These are phyloP conservation scores for Metarhizium sp. DNA, from an alignment of 2,329 filamentous ascomycete genomes.

Conservation along the genomic window DNA sequence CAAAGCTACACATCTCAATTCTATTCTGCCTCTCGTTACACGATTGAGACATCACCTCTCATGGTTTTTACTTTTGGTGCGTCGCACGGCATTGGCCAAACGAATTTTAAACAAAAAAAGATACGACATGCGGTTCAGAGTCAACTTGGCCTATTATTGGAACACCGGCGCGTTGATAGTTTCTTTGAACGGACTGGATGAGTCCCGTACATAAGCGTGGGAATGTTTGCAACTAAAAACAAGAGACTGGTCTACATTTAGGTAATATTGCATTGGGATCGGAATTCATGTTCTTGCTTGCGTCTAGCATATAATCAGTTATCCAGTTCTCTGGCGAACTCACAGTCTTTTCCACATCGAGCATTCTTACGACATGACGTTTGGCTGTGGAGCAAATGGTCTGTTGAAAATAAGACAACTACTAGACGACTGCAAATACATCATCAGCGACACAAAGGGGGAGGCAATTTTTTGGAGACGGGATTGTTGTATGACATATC, in stretches of 20 bases:
- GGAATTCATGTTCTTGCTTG: constrained; percentile 17
- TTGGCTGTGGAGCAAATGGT: not conserved
- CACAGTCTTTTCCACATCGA: not conserved
- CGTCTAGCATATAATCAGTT: constrained; percentile 22
- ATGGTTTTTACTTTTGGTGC: constrained; percentile 10
- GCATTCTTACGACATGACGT: not conserved
- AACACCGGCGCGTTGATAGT: constrained; percentile 16
- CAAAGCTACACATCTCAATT: not conserved
- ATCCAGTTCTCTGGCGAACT: constrained; percentile 7
- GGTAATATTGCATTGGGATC: constrained; percentile 40
- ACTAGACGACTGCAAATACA: not conserved
- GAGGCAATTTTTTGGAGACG: not conserved
- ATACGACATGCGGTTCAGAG: constrained; percentile 14
- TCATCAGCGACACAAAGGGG: not conserved
- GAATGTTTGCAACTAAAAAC: constrained; percentile 15
- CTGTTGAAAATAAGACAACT: not conserved
- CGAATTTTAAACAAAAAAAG: constrained; percentile 13
- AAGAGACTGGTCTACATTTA: constrained; percentile 25
- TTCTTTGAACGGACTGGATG: constrained; percentile 17
- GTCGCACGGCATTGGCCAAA: constrained; percentile 14
- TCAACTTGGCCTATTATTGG: constrained; percentile 23
- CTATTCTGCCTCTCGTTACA: not conserved
- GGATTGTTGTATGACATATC: not conserved
- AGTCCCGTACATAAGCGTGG: constrained; percentile 26
- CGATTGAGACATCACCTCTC: not conserved